Evolutionary conservation across 2,329 filamentous ascomycete species (phyloP).

Genomic region (Aspergillaceae sp.): DNA sequence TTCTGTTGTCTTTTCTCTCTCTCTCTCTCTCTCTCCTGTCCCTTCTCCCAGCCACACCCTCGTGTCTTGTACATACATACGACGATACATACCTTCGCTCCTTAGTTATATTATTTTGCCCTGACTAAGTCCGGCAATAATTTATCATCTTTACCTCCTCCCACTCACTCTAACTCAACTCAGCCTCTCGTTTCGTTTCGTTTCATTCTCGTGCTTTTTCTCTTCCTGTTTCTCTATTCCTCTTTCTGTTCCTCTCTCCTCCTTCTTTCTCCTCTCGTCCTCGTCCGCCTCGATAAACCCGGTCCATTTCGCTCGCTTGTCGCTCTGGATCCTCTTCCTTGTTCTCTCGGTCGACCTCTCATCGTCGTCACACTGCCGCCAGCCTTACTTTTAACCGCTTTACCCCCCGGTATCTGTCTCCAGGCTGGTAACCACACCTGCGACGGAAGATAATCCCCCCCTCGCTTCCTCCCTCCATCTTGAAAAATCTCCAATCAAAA

Average conservation of each 20-base stretch:
- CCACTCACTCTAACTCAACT: neutral
- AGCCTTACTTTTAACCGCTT: conserved; percentile 18
- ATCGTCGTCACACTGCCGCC: conserved; percentile 18
- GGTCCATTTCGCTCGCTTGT: conserved; percentile 16
- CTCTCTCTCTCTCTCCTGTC: too few relatives aligned
- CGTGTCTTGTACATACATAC: too few relatives aligned
- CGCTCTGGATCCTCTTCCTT: conserved; percentile 14
- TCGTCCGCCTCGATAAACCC: neutral
- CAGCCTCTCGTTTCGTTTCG: conserved; percentile 9
- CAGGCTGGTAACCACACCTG: neutral
- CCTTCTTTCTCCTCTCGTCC: conserved; percentile 13
- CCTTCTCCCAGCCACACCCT: too few relatives aligned
- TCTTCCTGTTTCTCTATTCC: conserved; percentile 2
- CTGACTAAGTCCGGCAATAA: neutral
- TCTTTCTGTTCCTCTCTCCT: neutral
- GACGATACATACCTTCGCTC: neutral
- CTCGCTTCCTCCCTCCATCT: neutral
- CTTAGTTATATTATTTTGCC: conserved; percentile 1
- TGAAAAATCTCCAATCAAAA: neutral
- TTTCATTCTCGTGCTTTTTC: neutral
- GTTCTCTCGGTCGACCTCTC: conserved; percentile 13
- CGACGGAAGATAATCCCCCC: neutral
- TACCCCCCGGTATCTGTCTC: too few relatives aligned
- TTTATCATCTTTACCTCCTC: conserved; percentile 3
- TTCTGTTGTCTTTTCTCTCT: conserved; percentile 1